Evolutionary conservation across 75 land plant species (phyloP).

Genomic region (Cryptomeria japonica): DNA sequence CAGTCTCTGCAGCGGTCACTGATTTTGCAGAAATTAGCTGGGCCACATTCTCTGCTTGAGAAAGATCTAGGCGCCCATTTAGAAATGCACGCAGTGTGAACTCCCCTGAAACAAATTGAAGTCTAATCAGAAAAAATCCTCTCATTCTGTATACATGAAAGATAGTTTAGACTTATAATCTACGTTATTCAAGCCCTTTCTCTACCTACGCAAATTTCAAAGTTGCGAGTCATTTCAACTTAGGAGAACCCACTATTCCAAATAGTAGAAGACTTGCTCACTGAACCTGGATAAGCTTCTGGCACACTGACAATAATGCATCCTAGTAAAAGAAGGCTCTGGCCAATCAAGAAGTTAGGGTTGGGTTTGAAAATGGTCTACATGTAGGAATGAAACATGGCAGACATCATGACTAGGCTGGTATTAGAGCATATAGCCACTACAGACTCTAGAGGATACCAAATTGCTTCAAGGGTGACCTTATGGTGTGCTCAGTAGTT

Average conservation of each 20-base stretch:
- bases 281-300: neutral
- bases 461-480: neutral
- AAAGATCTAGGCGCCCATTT: slow-evolving; percentile 96
- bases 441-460: neutral
- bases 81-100: slow-evolving; percentile 95
- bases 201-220: neutral
- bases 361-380: neutral
- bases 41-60: slow-evolving; percentile 94
- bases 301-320: neutral
- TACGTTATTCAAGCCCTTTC: neutral
- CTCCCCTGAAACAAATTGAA: slow-evolving; percentile 58
- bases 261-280: neutral
- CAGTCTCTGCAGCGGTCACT: slow-evolving; percentile 81
- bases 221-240: neutral
- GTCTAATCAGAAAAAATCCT: neutral
- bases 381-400: neutral
- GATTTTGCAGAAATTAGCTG: slow-evolving; percentile 85
- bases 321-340: neutral
- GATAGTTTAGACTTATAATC: neutral
- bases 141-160: neutral
- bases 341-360: neutral
- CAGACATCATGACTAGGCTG: neutral
- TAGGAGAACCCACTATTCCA: neutral
- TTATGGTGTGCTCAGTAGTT: neutral
- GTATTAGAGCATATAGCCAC: neutral